Conservation (phyloP, 2,329 filamentous ascomycete genomes). For the Knoxdaviesia proteae region DNA sequence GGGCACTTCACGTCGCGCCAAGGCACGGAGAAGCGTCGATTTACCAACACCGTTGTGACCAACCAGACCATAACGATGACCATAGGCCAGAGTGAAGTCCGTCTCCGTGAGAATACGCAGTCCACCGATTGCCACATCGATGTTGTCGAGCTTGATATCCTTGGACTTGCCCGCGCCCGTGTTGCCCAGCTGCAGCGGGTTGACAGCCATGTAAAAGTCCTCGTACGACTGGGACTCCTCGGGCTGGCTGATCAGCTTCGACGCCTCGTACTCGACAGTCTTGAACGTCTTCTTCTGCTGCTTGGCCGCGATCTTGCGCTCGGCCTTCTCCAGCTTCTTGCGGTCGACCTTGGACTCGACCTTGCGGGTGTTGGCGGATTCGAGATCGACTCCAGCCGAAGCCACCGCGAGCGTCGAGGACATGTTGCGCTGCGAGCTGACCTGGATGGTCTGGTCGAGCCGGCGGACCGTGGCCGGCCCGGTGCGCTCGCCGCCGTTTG, state of each 20-base stretch:
- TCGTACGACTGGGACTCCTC: slow-evolving; percentile 83
- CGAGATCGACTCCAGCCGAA: slow-evolving; percentile 68
- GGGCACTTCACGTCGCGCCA: slow-evolving; percentile 80
- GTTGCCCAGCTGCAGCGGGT: slow-evolving; percentile 71
- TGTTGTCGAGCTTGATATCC: slow-evolving; percentile 93
- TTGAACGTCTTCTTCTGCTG: slow-evolving; percentile 98
- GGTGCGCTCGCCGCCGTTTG: slow-evolving; percentile 50
- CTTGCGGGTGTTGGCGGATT: slow-evolving; percentile 80
- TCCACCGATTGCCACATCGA: slow-evolving; percentile 84
- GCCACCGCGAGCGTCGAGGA: slow-evolving; percentile 85
- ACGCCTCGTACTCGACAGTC: slow-evolving; percentile 94
- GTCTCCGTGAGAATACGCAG: slow-evolving; percentile 80
- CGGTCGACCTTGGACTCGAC: slow-evolving; percentile 93
- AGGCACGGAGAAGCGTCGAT: slow-evolving; percentile 77
- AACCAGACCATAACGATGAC: slow-evolving; percentile 86
- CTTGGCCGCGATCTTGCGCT: slow-evolving; percentile 92
- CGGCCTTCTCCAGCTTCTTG: slow-evolving; percentile 98
- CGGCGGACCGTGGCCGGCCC: slow-evolving; percentile 61
- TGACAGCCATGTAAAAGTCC: slow-evolving; percentile 99
- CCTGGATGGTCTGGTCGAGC: slow-evolving; percentile 86
- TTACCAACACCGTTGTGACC: slow-evolving; percentile 99
- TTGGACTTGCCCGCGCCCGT: slow-evolving; percentile 71
- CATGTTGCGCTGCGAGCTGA: slow-evolving; percentile 84
- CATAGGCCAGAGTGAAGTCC: slow-evolving; percentile 73
- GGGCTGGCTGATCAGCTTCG: slow-evolving; percentile 63